Conservation (phyloP, 1,139 yeast species). For the Nematodospora anomalae region DNA sequence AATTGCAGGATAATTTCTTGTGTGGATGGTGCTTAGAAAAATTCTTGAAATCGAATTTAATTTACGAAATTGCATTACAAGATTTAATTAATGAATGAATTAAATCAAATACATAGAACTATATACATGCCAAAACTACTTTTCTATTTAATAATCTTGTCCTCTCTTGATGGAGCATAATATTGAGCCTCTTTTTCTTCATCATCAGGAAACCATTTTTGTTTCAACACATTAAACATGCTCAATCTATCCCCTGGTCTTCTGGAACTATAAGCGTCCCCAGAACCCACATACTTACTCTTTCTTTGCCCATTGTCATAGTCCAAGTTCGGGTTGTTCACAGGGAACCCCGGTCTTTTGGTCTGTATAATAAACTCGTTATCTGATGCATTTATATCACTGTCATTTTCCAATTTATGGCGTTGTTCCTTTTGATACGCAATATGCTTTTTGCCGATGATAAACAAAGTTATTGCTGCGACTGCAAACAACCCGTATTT, state of each 20-base stretch:
- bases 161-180: slow-evolving; percentile 15
- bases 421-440: slow-evolving; percentile 36
- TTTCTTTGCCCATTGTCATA: slow-evolving; percentile 38
- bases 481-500: slow-evolving; percentile 38
- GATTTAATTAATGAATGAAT: slow-evolving; percentile 25
- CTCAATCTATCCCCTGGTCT: slow-evolving; percentile 48
- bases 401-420: slow-evolving; percentile 40
- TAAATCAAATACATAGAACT: too few relatives aligned
- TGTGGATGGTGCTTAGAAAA: slow-evolving; percentile 50
- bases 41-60: slow-evolving; percentile 38
- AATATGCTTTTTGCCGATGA: slow-evolving; percentile 40
- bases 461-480: slow-evolving; percentile 33
- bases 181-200: slow-evolving; percentile 14
- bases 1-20: slow-evolving; percentile 44
- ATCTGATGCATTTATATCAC: slow-evolving; percentile 32
- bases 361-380: slow-evolving; percentile 32
- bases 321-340: slow-evolving; percentile 28
- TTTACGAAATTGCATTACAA: slow-evolving; percentile 44
- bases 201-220: slow-evolving; percentile 18
- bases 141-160: slow-evolving; percentile 12
- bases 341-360: slow-evolving; percentile 40
- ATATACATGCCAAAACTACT: not conserved
- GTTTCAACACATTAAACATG: slow-evolving; percentile 31
- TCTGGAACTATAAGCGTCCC: slow-evolving; percentile 56
- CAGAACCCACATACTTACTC: slow-evolving; percentile 67